phyloP scores from a whole-genome alignment of 495 filamentous ascomycete genomes.

The Pyrenula aspistea region DNA sequence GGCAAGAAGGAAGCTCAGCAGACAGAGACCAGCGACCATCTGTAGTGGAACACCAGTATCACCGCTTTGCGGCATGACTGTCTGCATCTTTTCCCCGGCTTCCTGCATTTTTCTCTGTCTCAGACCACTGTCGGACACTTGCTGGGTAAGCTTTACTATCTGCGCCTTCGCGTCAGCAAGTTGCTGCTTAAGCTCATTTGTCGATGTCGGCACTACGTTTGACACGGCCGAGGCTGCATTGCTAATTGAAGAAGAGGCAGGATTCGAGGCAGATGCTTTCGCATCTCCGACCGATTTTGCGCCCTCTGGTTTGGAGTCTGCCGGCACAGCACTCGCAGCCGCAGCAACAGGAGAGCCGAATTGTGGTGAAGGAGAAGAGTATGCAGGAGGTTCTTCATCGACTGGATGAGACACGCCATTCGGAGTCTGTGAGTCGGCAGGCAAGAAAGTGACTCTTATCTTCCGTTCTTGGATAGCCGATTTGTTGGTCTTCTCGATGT shows the following conservation, averaged over 20 bases:
- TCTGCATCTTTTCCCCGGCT: conserved; percentile 18
- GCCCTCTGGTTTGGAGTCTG: conserved; percentile 24
- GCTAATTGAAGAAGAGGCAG: conserved; percentile 18
- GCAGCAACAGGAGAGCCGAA: conserved; percentile 36
- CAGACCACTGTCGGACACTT: conserved; percentile 56
- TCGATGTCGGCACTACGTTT: conserved; percentile 32
- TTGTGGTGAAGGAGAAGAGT: conserved; percentile 41
- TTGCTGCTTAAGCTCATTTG: conserved; percentile 57
- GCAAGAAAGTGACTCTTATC: conserved; percentile 81
- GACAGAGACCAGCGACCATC: conserved; percentile 68
- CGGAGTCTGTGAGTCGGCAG: conserved; percentile 37
- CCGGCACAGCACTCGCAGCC: conserved; percentile 16
- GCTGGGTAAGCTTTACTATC: conserved; percentile 58
- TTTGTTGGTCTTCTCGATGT: conserved; percentile 67
- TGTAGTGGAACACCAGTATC: conserved; percentile 78
- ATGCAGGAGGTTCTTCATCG: conserved; percentile 41
- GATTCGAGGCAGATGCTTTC: conserved; percentile 20
- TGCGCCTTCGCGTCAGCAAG: conserved; percentile 64
- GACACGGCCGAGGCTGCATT: conserved; percentile 29
- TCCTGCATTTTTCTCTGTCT: conserved; percentile 47
- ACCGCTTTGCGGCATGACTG: conserved; percentile 29
- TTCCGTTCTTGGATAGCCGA: conserved; percentile 78
- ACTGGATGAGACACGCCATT: conserved; percentile 16
- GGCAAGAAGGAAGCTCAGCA: conserved; percentile 82
- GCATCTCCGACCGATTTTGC: conserved; percentile 25